Evolutionary conservation across 1,284 basidiomycete species (phyloP).

Genomic region (Earliella scabrosa): DNA sequence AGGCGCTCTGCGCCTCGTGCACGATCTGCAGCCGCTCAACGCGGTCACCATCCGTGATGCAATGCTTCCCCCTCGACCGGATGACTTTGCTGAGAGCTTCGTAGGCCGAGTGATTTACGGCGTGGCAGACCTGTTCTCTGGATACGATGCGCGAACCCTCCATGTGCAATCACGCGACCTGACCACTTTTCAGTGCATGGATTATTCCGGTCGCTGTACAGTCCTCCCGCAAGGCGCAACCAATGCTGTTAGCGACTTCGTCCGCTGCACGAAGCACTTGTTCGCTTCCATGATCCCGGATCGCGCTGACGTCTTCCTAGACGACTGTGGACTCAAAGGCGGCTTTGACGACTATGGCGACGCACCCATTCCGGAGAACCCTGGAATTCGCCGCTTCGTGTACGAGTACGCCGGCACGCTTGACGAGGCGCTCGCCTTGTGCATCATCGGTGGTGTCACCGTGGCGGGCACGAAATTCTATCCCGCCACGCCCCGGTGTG

Average conservation of each 20-base stretch:
- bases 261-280: conserved; percentile 26
- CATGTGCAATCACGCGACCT: conserved; percentile 27
- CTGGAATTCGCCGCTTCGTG: conserved; percentile 34
- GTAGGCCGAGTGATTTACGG: conserved; percentile 19
- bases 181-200: conserved; percentile 30
- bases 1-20: conserved; percentile 31
- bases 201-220: conserved; percentile 24
- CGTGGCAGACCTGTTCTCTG: conserved; percentile 10
- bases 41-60: conserved; percentile 35
- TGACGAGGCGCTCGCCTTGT: conserved; percentile 28
- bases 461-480: conserved; percentile 34
- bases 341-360: conserved; percentile 29
- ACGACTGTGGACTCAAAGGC: conserved; percentile 35
- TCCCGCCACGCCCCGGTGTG: conserved; percentile 27
- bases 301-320: conserved; percentile 31
- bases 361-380: conserved; percentile 20
- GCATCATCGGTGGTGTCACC: conserved; percentile 34
- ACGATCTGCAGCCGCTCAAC: conserved; percentile 38
- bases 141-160: conserved; percentile 9
- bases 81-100: conserved; percentile 38
- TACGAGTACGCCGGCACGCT: conserved; percentile 32
- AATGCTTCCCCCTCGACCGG: conserved; percentile 30
- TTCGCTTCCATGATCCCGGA: conserved; percentile 23
- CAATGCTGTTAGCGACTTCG: conserved; percentile 37
- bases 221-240: conserved; percentile 33